Percentiles rank a stretch among this genome's conserved stretches.
Conservation (phyloP, 2,329 filamentous ascomycete species). For the Kalmusia sp. region DNA sequence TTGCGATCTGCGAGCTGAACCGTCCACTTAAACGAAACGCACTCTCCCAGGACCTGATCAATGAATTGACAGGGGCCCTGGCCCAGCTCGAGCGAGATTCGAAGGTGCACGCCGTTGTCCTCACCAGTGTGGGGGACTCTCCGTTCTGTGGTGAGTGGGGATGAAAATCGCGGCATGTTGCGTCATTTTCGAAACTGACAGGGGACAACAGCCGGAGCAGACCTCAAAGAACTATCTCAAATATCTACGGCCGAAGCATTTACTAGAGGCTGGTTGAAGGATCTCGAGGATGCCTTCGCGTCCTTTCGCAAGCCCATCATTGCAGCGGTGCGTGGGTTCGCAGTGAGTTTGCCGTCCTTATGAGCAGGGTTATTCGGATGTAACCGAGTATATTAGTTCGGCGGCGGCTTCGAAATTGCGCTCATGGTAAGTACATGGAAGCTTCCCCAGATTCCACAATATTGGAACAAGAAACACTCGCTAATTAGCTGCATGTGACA, state of each 20-base stretch:
- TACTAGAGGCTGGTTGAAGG: slow-evolving; percentile 85
- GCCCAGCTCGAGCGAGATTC: slow-evolving; percentile 20
- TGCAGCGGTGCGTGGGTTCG: slow-evolving; percentile 89
- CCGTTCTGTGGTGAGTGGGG: slow-evolving; percentile 67
- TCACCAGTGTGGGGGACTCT: slow-evolving; percentile 84
- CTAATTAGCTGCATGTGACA: slow-evolving; percentile 10
- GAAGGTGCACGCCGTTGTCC: slow-evolving; percentile 51
- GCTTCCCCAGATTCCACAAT: slow-evolving; percentile 55
- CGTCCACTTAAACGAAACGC: slow-evolving; percentile 65
- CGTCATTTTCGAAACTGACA: no score
- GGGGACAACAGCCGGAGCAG: slow-evolving; percentile 72
- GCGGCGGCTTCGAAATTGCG: slow-evolving; percentile 91
- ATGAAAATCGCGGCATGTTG: neutral
- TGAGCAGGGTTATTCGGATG: no score
- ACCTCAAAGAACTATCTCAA: slow-evolving; percentile 96
- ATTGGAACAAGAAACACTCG: neutral
- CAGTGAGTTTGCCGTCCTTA: slow-evolving; percentile 45
- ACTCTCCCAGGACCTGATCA: slow-evolving; percentile 59
- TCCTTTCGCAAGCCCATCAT: slow-evolving; percentile 88
- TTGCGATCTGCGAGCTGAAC: slow-evolving; percentile 59
- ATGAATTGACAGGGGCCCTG: slow-evolving; percentile 34
- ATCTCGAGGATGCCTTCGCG: slow-evolving; percentile 82
- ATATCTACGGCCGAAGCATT: slow-evolving; percentile 86
- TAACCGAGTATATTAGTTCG: no score
- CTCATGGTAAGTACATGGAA: slow-evolving; percentile 70